Conservation (phyloP, 139 green algal genomes). For the Dunaliella primolecta region DNA sequence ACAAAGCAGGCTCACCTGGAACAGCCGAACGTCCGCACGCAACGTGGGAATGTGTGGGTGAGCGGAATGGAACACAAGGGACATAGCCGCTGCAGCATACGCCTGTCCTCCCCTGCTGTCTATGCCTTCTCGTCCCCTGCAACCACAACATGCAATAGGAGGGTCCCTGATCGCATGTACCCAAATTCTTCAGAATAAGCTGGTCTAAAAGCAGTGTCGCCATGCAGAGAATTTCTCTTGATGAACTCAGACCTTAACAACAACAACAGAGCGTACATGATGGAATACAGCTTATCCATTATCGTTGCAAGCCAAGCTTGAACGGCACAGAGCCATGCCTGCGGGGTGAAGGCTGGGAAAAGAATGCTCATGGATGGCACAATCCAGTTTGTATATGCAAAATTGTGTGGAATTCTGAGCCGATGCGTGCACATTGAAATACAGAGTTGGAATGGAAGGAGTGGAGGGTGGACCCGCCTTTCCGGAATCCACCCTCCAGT, state of each 20-base stretch:
- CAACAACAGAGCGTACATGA: not conserved
- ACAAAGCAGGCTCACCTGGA: conserved; percentile 70
- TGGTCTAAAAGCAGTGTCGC: not conserved
- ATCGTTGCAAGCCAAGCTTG: no score
- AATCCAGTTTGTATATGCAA: no score
- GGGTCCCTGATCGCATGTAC: not conserved
- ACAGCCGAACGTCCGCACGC: conserved; percentile 88
- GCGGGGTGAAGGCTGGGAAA: no score
- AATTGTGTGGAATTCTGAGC: no score
- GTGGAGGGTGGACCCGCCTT: no score
- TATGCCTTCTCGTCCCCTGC: conserved; percentile 59
- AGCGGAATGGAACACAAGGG: conserved; percentile 88
- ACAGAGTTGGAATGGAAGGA: no score
- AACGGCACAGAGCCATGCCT: no score
- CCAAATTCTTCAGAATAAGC: not conserved
- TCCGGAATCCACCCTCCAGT: no score
- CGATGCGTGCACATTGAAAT: no score
- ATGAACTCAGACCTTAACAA: not conserved
- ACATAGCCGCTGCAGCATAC: conserved; percentile 89
- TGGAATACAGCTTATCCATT: not conserved
- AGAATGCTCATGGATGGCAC: no score
- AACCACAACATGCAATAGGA: conserved; percentile 63
- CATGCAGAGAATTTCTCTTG: not conserved
- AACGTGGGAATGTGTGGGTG: conserved; percentile 92
- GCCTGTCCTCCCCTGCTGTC: conserved; percentile 68